phyloP scores from a whole-genome alignment of 169 alveolate species.

The Pseudocohnilembus persalinus region DNA sequence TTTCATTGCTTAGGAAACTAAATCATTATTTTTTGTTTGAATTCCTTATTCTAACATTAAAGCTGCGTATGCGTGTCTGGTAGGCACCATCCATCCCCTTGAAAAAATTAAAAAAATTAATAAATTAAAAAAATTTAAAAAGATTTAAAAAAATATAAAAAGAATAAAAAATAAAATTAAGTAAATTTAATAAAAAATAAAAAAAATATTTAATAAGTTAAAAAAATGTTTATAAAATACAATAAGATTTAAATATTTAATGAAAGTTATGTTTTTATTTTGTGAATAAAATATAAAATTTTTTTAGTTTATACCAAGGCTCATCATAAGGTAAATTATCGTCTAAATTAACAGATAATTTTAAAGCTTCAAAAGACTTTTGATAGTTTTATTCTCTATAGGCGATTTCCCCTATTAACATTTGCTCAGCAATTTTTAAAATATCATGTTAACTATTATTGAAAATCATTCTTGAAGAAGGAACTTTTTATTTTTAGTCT shows the following conservation, averaged over 20 bases:
- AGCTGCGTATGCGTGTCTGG: not conserved
- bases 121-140: too few species aligned
- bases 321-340: slow-evolving; percentile 11
- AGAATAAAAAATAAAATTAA: too few species aligned
- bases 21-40: not conserved
- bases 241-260: not conserved
- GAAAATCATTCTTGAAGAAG: not conserved
- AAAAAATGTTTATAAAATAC: too few species aligned
- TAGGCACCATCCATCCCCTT: slow-evolving; percentile 4
- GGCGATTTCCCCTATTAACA: not conserved
- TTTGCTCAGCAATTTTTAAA: not conserved
- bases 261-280: too few species aligned
- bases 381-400: not conserved
- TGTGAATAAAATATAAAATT: too few species aligned
- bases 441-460: not conserved
- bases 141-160: too few species aligned
- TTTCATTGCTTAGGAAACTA: not conserved
- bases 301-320: too few species aligned
- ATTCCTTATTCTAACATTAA: not conserved
- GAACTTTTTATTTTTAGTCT: not conserved
- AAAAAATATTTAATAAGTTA: too few species aligned
- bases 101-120: too few species aligned
- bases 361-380: not conserved
- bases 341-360: not conserved
- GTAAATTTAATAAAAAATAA: too few species aligned